phyloP scores from a whole-genome alignment of 305 asterid species.

The Fraxinus albicans region DNA sequence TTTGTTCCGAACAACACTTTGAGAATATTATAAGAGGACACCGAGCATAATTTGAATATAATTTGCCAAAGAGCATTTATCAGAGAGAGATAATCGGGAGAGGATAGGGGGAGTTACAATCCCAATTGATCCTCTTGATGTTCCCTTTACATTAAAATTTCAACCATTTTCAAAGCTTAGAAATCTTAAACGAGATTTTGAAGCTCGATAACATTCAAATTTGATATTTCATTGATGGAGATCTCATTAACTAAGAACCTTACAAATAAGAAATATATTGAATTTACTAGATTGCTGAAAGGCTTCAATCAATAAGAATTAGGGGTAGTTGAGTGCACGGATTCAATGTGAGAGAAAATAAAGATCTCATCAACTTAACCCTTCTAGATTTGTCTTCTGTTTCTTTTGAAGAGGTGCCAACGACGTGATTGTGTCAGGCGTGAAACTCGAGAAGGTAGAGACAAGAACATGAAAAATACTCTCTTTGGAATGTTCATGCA shows the following conservation, averaged over 20 bases:
- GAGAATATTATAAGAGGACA: slow-evolving; percentile 19
- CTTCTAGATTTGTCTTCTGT: slow-evolving; percentile 2
- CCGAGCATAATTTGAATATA: neutral
- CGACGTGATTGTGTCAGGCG: slow-evolving; percentile 18
- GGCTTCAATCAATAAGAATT: neutral
- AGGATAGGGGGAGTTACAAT: slow-evolving; percentile 8
- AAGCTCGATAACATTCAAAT: slow-evolving; percentile 24
- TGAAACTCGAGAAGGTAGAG: slow-evolving; percentile 9
- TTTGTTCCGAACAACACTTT: neutral
- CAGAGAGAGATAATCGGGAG: neutral
- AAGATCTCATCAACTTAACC: slow-evolving; percentile 11
- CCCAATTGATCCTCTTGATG: slow-evolving; percentile 17
- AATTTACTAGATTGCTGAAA: slow-evolving; percentile 21
- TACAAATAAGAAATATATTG: slow-evolving; percentile 14
- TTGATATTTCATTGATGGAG: slow-evolving; percentile 16
- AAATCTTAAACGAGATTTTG: slow-evolving; percentile 18
- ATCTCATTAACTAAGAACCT: slow-evolving; percentile 30
- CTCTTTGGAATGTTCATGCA: slow-evolving; percentile 8
- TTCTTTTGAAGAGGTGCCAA: neutral
- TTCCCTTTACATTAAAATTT: slow-evolving; percentile 26
- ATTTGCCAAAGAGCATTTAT: neutral
- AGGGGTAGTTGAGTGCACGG: slow-evolving; percentile 17
- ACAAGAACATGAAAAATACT: slow-evolving; percentile 14
- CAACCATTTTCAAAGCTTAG: slow-evolving; percentile 23
- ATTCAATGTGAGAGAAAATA: slow-evolving; percentile 20